phyloP scores from a whole-genome alignment of 345 rosid species.

The Gossypium turneri region DNA sequence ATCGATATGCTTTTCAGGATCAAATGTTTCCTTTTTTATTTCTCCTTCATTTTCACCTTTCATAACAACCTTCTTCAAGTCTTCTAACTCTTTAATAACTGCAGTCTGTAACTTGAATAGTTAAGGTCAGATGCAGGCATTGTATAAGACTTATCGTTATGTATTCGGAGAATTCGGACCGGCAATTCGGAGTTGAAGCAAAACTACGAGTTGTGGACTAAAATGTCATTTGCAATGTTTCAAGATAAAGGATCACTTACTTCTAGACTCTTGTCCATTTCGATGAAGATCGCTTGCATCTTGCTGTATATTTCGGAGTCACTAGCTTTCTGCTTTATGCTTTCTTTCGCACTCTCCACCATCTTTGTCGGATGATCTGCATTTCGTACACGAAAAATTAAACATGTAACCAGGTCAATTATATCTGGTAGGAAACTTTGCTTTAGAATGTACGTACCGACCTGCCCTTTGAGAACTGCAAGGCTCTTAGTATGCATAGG shows the following conservation, averaged over 20 bases:
- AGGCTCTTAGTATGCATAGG: constrained; percentile 95
- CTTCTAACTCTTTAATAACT: constrained; percentile 55
- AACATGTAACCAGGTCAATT: constrained; percentile 4
- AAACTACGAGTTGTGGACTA: background rate
- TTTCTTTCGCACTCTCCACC: constrained; percentile 68
- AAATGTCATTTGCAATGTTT: background rate
- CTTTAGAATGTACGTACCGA: constrained; percentile 11
- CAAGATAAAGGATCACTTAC: constrained; percentile 32
- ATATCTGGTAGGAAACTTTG: background rate
- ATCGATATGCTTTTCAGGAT: constrained; percentile 80
- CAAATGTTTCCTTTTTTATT: constrained; percentile 32
- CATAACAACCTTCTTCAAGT: constrained; percentile 67
- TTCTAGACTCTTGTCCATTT: constrained; percentile 46
- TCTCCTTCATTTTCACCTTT: constrained; percentile 36
- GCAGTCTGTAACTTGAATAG: constrained; percentile 22
- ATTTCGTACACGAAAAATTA: background rate
- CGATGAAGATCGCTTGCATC: constrained; percentile 64
- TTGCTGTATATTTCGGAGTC: constrained; percentile 57
- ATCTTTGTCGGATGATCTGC: constrained; percentile 67
- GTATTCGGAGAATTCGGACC: background rate
- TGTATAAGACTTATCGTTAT: background rate
- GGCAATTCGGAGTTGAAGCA: background rate
- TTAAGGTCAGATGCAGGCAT: background rate
- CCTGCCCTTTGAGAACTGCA: constrained; percentile 69
- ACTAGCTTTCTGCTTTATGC: constrained; percentile 54